Conservation (phyloP, 441 rosid genomes). For the Pelargonium australe region DNA sequence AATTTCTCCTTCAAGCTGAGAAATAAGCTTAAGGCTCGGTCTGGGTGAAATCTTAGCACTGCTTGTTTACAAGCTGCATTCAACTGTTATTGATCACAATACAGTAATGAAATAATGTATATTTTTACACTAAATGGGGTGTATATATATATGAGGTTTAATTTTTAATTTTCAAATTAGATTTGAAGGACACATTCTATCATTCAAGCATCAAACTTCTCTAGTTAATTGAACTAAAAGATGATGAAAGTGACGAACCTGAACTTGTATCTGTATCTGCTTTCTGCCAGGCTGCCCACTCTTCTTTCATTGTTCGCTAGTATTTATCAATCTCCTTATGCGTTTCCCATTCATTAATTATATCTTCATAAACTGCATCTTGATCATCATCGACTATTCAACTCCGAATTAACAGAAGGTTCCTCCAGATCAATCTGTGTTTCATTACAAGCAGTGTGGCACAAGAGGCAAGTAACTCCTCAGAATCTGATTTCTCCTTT, state of each 20-base stretch:
- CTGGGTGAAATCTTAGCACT: slow-evolving; percentile 68
- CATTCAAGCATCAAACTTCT: neutral
- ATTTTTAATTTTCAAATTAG: neutral
- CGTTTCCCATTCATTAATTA: slow-evolving; percentile 63
- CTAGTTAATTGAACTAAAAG: neutral
- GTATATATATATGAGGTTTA: too few relatives aligned
- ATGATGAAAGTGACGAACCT: slow-evolving; percentile 36
- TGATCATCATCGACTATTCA: too few relatives aligned
- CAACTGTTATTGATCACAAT: slow-evolving; percentile 36
- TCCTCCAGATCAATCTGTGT: too few relatives aligned
- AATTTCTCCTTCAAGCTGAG: slow-evolving; percentile 70
- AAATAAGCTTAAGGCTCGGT: slow-evolving; percentile 74
- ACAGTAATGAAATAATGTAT: too few relatives aligned
- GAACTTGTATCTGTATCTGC: slow-evolving; percentile 41
- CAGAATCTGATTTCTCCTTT: too few relatives aligned
- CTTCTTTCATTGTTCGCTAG: slow-evolving; percentile 66
- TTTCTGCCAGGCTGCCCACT: slow-evolving; percentile 68
- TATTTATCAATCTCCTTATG: slow-evolving; percentile 73
- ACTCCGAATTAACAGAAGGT: too few relatives aligned
- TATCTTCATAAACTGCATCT: slow-evolving; percentile 22
- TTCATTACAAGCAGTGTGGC: too few relatives aligned
- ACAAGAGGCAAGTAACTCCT: too few relatives aligned
- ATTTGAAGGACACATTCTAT: slow-evolving; percentile 38
- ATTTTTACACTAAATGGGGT: too few relatives aligned
- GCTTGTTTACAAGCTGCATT: slow-evolving; percentile 70